phyloP scores from a whole-genome alignment of 2,329 filamentous ascomycete genomes.

The Sporothrix curviconia region DNA sequence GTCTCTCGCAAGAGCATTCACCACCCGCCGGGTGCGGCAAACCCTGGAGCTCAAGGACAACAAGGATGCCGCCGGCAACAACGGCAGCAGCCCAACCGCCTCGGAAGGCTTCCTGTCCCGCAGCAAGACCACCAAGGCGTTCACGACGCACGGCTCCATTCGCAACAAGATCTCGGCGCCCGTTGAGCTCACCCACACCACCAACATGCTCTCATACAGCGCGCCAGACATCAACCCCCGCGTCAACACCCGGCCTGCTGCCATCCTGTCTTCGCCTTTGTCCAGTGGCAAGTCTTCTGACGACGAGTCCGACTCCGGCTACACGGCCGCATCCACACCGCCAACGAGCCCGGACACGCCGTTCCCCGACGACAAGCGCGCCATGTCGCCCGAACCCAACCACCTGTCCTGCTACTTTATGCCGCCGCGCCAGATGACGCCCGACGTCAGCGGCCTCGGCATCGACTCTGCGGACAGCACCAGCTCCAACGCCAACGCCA shows the following conservation, averaged over 20 bases:
- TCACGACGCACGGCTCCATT: constrained; percentile 39
- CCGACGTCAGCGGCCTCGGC: constrained; percentile 4
- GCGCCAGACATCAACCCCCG: constrained; percentile 68
- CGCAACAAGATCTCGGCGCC: constrained; percentile 79
- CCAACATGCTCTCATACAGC: constrained; percentile 93
- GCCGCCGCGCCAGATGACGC: constrained; percentile 41
- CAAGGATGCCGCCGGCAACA: constrained; percentile 6
- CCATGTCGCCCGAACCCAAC: constrained; percentile 54
- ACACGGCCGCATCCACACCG: constrained; percentile 48
- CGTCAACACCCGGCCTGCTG: constrained; percentile 29
- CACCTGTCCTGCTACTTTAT: constrained; percentile 63
- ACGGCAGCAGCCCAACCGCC: not conserved
- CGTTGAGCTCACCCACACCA: constrained; percentile 82
- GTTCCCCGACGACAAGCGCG: constrained; percentile 39
- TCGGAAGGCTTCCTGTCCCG: constrained; percentile 37
- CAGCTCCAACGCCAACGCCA: constrained; percentile 32
- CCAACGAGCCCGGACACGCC: constrained; percentile 63
- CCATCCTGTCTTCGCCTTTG: constrained; percentile 38
- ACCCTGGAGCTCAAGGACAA: constrained; percentile 40
- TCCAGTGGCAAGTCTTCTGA: constrained; percentile 48
- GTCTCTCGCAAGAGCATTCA: constrained; percentile 62
- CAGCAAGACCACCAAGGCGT: constrained; percentile 43
- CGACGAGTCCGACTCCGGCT: constrained; percentile 65
- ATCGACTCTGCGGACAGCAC: not conserved
- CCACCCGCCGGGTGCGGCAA: constrained; percentile 59